Conservation (phyloP, 306 rosid species). For the Cucumis hystrix region DNA sequence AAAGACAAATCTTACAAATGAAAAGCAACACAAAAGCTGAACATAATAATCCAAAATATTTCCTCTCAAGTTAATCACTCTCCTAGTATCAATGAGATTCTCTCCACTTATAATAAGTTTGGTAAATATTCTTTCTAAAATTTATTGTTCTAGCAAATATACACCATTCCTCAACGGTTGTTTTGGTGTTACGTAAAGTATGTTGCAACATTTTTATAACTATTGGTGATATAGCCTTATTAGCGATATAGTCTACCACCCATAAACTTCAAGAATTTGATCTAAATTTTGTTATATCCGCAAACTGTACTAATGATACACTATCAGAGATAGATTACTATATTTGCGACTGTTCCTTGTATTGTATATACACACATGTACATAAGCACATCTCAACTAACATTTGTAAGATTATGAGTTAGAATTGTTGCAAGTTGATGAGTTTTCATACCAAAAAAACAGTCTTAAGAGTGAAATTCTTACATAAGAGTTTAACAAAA, state of each 20-base stretch:
- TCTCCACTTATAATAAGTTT: neutral
- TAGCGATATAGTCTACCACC: too few relatives aligned
- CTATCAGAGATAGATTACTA: too few relatives aligned
- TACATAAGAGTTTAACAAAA: neutral
- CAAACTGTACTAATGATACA: too few relatives aligned
- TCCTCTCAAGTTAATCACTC: neutral
- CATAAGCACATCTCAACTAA: too few relatives aligned
- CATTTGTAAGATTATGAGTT: neutral
- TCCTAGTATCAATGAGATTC: neutral
- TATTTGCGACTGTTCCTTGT: too few relatives aligned
- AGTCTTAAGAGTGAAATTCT: neutral
- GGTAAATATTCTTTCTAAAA: neutral
- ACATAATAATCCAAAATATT: constrained; percentile 2
- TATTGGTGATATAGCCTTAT: too few relatives aligned
- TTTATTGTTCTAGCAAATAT: neutral
- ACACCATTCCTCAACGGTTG: neutral
- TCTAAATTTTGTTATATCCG: too few relatives aligned
- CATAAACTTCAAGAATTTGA: too few relatives aligned
- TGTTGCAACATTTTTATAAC: too few relatives aligned
- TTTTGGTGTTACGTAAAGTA: too few relatives aligned
- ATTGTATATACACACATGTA: too few relatives aligned
- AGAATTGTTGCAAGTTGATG: neutral
- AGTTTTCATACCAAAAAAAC: neutral
- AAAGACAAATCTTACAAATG: neutral
- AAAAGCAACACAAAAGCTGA: neutral